A percentile compares a stretch with the other conserved stretches of the same genome.
Evolutionary conservation across 371 early-diverging fungal genomes (phyloP).

Genomic region (Mortierella sp.): DNA sequence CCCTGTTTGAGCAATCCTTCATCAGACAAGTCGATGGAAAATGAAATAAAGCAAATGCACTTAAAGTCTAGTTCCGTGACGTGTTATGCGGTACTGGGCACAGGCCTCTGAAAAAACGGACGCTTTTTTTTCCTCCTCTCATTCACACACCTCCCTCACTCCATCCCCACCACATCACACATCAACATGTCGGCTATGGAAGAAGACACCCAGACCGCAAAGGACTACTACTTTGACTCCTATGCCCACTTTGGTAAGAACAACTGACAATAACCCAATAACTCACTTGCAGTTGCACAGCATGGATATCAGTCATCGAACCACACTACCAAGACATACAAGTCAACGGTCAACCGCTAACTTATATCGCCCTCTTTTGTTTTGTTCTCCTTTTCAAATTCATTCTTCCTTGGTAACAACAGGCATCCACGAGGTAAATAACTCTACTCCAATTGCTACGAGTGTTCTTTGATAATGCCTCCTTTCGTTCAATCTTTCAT

Average conservation of each 20-base stretch:
- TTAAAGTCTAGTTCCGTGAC: neutral
- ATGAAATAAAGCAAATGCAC: neutral
- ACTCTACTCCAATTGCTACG: neutral
- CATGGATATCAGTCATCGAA: too few species aligned
- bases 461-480: neutral
- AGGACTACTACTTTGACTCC: constrained; percentile 97
- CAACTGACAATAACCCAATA: too few species aligned
- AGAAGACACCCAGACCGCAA: constrained; percentile 60
- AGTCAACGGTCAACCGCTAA: too few species aligned
- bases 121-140: constrained; percentile 15
- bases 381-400: neutral
- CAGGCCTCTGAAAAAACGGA: too few species aligned
- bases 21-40: neutral
- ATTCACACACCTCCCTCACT: constrained; percentile 8
- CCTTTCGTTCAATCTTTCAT: neutral
- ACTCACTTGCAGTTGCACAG: too few species aligned
- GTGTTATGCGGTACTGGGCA: too few species aligned
- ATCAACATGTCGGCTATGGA: constrained; percentile 56
- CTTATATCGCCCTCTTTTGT: neutral
- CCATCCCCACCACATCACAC: too few species aligned
- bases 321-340: too few species aligned
- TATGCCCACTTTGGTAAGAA: constrained; percentile 94
- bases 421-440: constrained; percentile 55
- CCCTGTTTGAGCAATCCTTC: neutral
- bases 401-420: neutral